A percentile compares a stretch with the other conserved stretches of the same genome.
phyloP scores from a whole-genome alignment of 1,284 basidiomycete species.

The Heterobasidion annosum region DNA sequence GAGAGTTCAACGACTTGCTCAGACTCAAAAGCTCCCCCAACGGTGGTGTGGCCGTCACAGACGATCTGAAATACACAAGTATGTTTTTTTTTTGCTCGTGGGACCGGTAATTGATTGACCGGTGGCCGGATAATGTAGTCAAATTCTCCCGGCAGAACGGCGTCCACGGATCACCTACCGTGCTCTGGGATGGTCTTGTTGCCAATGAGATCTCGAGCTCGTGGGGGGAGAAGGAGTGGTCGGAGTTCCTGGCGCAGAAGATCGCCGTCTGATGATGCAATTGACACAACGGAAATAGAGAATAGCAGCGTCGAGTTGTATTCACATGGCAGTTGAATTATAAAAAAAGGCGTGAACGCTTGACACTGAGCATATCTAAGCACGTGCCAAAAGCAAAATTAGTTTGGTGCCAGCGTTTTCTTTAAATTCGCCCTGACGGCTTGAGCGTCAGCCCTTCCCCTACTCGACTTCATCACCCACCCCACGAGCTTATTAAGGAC shows the following conservation, averaged over 20 bases:
- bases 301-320: too few relatives aligned
- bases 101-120: neutral
- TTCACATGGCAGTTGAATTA: too few relatives aligned
- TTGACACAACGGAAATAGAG: too few relatives aligned
- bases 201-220: constrained; percentile 74
- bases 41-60: constrained; percentile 68
- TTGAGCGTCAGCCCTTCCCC: constrained; percentile 70
- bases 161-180: constrained; percentile 88
- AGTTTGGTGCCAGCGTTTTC: constrained; percentile 24
- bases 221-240: constrained; percentile 84
- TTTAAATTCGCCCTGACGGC: constrained; percentile 36
- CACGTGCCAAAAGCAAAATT: neutral
- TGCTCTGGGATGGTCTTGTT: constrained; percentile 79
- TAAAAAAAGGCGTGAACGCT: too few relatives aligned
- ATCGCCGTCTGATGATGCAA: constrained; percentile 24
- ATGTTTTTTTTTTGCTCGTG: constrained; percentile 16
- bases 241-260: constrained; percentile 66
- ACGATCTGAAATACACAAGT: constrained; percentile 83
- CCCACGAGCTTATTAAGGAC: constrained; percentile 88
- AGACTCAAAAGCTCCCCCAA: constrained; percentile 59
- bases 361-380: too few relatives aligned
- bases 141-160: constrained; percentile 89
- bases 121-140: constrained; percentile 31
- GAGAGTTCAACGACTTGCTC: constrained; percentile 54
- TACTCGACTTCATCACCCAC: constrained; percentile 79